A percentile compares a stretch with the other conserved stretches of the same genome.
These are phyloP conservation scores for Paecilomyces dactylethromorphus DNA, from an alignment of 2,329 filamentous ascomycete species.

Conservation along the genomic window DNA sequence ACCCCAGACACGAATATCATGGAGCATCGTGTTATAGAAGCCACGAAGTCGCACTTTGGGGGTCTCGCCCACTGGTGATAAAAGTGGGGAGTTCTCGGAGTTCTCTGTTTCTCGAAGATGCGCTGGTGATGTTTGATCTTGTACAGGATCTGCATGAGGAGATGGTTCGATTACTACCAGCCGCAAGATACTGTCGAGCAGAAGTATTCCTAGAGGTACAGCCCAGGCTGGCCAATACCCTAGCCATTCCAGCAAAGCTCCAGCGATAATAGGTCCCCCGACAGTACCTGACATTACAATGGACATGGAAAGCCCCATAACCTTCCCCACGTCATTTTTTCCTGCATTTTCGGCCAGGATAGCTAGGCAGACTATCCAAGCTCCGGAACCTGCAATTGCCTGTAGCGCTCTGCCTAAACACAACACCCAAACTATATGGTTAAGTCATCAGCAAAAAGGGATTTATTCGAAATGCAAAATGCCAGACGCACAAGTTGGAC, in stretches of 20 bases:
- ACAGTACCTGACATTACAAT: conserved; percentile 11
- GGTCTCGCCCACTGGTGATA: not conserved
- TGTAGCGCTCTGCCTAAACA: too few relatives aligned
- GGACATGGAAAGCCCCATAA: conserved; percentile 8
- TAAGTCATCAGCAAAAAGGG: too few relatives aligned
- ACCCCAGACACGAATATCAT: conserved; percentile 7
- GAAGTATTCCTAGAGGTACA: conserved; percentile 9
- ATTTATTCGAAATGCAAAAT: too few relatives aligned
- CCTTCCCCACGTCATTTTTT: conserved; percentile 13
- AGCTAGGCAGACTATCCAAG: conserved; percentile 20
- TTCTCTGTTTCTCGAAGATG: too few relatives aligned
- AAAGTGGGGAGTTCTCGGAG: not conserved
- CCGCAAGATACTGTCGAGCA: conserved; percentile 16
- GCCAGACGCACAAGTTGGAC: too few relatives aligned
- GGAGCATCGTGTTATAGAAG: conserved; percentile 12
- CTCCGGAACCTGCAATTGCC: conserved; percentile 10
- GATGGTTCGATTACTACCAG: conserved; percentile 17
- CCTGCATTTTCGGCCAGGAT: conserved; percentile 12
- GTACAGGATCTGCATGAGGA: not conserved
- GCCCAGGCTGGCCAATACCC: conserved; percentile 19
- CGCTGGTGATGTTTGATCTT: not conserved
- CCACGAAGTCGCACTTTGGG: not conserved
- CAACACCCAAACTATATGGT: too few relatives aligned
- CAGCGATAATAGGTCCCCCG: conserved; percentile 11
- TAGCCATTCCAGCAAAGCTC: conserved; percentile 11